Evolutionary conservation across 2,329 filamentous ascomycete genomes (phyloP), one percentile per base, ranked within the genome.

Genomic region (Colletotrichum sp.): DNA sequence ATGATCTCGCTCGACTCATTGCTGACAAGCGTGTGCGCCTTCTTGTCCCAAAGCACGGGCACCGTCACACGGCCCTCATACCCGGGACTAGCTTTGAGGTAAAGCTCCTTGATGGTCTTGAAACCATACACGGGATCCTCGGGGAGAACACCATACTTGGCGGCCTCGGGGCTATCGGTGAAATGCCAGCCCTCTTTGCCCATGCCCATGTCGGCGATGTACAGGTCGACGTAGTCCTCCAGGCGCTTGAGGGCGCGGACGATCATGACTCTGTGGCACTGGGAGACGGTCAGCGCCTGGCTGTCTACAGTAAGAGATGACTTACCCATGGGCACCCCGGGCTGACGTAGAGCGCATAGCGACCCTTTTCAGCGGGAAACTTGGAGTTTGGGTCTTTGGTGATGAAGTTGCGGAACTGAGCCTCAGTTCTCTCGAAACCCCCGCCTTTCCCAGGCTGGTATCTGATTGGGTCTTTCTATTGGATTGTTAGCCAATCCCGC

Each of bases 1-100:
- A 97, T 95, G 79, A 97, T 96, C 83, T 97, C 95, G 69, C 92
- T 91, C 71, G 93, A 94, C 87, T 97, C 95, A 78, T 98, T 98
- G 88, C 91, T 96, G 62, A 97, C 95, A 78, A 96, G 94, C 18
- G 89, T 91, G 65, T 92, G 90, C 28, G 88, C 87, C 82, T 93
- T 91, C 82, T 92, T 93, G 79, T 95, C 93, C 87, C 91, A 95
- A 12, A 96, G 87, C 0, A 93, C 92, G 0, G 94, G 94, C 2
- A 96, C 94, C 0, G 94, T 96, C 81, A 94, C 95, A 9, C 94
- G 89, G 1, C 94, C 94, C 1, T 85, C 84, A 28, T 95, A 97
- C 69, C 93, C 87, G 0, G 92, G 90, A 78, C 95, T 89, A 32
- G 91, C 90, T 69, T 90, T 89, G 80, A 93, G 93, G 86, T 96